Conservation (phyloP, 192 early-diverging fungal genomes). For the Geranomyces variabilis region DNA sequence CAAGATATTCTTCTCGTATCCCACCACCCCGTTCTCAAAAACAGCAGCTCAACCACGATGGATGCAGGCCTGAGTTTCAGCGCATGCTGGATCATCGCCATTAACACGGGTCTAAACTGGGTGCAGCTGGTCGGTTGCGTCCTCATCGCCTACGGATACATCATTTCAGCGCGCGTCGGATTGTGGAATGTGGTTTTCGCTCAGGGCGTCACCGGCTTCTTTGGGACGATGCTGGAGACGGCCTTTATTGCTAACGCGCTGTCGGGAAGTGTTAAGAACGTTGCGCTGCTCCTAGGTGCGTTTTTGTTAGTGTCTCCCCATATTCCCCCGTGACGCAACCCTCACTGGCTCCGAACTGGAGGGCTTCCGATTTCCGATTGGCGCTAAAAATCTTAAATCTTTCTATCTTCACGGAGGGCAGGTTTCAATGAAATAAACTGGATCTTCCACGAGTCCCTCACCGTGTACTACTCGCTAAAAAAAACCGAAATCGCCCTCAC, state of each 20-base stretch:
- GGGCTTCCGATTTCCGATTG: too few species aligned
- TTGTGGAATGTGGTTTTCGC: constrained; percentile 3
- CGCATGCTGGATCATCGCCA: constrained; percentile 1
- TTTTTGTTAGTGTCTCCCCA: background rate
- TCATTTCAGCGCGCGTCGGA: background rate
- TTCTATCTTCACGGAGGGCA: background rate
- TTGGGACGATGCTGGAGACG: constrained; percentile 1
- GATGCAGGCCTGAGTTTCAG: background rate
- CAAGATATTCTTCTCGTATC: too few species aligned
- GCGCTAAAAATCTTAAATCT: background rate
- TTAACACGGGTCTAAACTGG: background rate
- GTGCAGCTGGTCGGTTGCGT: constrained; percentile 12
- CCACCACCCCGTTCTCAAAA: too few species aligned
- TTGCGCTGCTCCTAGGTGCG: constrained; percentile 2
- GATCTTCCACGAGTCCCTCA: background rate
- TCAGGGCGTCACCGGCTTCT: background rate
- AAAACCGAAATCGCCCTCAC: constrained; percentile 3
- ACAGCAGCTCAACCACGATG: too few species aligned
- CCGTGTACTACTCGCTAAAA: constrained; percentile 2
- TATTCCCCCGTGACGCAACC: background rate
- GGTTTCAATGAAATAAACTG: constrained; percentile 13
- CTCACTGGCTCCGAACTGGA: too few species aligned
- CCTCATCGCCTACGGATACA: background rate
- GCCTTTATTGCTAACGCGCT: background rate
- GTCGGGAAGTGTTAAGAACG: background rate